These are phyloP conservation scores for Rhodotorula mucilaginosa DNA, from an alignment of 1,284 basidiomycete species.

Conservation along the genomic window DNA sequence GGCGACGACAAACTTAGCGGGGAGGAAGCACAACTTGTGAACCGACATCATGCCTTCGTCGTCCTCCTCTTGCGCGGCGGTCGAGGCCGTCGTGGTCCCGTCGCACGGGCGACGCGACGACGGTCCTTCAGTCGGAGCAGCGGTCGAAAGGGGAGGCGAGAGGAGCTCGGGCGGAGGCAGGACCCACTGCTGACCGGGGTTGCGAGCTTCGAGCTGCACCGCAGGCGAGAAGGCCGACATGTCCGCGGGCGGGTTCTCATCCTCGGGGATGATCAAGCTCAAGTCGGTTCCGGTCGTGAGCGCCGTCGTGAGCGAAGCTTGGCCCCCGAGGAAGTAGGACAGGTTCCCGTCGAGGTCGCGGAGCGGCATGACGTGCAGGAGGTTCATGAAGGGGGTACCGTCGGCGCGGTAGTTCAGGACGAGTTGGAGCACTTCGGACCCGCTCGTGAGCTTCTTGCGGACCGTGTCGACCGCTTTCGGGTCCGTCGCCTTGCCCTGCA, in stretches of 20 bases:
- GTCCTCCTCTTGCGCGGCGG: neutral
- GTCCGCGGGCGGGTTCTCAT: constrained; percentile 3
- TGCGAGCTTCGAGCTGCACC: constrained; percentile 21
- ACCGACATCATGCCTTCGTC: neutral
- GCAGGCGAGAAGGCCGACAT: constrained; percentile 13
- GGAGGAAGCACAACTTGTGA: neutral
- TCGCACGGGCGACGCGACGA: neutral
- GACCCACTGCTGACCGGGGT: neutral
- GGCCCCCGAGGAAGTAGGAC: constrained; percentile 42
- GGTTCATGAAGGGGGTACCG: constrained; percentile 40
- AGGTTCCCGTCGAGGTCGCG: constrained; percentile 40
- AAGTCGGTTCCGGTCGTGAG: constrained; percentile 18
- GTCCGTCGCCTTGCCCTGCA: constrained; percentile 41
- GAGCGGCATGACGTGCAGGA: constrained; percentile 43
- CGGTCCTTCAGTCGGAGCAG: neutral
- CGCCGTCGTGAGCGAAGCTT: constrained; percentile 26
- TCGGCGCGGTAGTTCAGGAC: constrained; percentile 45
- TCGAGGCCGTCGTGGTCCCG: neutral
- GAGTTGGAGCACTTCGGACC: constrained; percentile 38
- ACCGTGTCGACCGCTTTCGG: constrained; percentile 35
- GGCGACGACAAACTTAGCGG: neutral
- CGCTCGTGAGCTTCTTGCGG: constrained; percentile 32
- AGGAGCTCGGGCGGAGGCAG: neutral
- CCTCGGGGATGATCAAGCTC: constrained; percentile 19
- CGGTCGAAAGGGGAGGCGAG: neutral